A percentile compares a stretch with the other conserved stretches of the same genome.
These are phyloP conservation scores for Aspergillus spinulosporus DNA, from an alignment of 2,329 filamentous ascomycete genomes.

Conservation along the genomic window DNA sequence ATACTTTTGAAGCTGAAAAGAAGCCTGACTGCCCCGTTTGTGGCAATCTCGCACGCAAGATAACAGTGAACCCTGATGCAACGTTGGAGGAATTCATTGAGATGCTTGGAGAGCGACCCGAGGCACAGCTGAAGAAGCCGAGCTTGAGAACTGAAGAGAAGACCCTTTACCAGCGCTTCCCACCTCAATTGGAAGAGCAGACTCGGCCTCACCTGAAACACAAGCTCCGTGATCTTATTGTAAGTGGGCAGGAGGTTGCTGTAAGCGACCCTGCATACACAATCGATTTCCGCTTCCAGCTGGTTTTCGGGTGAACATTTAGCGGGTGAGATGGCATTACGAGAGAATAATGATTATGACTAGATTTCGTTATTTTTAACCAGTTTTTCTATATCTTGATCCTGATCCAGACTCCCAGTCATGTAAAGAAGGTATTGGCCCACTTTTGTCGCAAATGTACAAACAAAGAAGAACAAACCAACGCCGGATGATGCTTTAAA, in stretches of 20 bases:
- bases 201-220: slow-evolving; percentile 79
- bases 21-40: slow-evolving; percentile 97
- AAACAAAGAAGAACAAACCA: slow-evolving; percentile 32
- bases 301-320: slow-evolving; percentile 46
- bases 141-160: slow-evolving; percentile 77
- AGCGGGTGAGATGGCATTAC: slow-evolving; percentile 16
- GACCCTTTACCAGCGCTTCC: slow-evolving; percentile 86
- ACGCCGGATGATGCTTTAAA: slow-evolving; percentile 44
- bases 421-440: slow-evolving; percentile 34
- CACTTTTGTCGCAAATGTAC: slow-evolving; percentile 35
- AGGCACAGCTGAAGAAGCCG: slow-evolving; percentile 91
- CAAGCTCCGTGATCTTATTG: slow-evolving; percentile 74
- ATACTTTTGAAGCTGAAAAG: slow-evolving; percentile 92
- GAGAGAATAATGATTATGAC: slow-evolving; percentile 18
- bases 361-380: slow-evolving; percentile 24
- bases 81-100: slow-evolving; percentile 86
- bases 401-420: slow-evolving; percentile 35
- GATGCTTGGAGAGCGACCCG: slow-evolving; percentile 75
- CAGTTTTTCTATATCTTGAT: slow-evolving; percentile 32
- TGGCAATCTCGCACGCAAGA: slow-evolving; percentile 74
- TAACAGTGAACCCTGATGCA: slow-evolving; percentile 67
- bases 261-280: slow-evolving; percentile 89
- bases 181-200: slow-evolving; percentile 77
- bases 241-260: slow-evolving; percentile 82
- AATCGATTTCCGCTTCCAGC: slow-evolving; percentile 65